phyloP scores from a whole-genome alignment of 345 rosid species.

The Kernera saxatilis region DNA sequence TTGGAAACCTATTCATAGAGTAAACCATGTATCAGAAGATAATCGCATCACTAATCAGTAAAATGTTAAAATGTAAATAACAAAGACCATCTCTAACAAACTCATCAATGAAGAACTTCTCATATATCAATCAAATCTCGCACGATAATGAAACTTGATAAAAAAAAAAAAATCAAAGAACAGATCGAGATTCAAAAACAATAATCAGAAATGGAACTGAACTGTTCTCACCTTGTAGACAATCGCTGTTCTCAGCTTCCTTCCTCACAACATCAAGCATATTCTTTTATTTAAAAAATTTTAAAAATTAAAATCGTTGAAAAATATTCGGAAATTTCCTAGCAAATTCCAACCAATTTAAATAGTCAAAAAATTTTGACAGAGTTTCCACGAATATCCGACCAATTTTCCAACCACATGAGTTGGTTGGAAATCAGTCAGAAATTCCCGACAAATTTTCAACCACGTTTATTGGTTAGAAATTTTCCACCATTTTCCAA shows the following conservation, averaged over 20 bases:
- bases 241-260: slow-evolving; percentile 32
- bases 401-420: too few relatives aligned
- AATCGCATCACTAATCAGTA: background rate
- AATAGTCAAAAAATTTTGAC: too few relatives aligned
- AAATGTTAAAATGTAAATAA: background rate
- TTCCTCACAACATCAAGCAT: slow-evolving; percentile 32
- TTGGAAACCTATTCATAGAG: slow-evolving; percentile 29
- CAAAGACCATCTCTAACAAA: background rate
- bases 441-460: too few relatives aligned
- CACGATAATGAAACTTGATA: background rate
- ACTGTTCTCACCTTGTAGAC: slow-evolving; percentile 20
- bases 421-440: too few relatives aligned
- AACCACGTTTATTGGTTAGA: too few relatives aligned
- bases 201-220: background rate
- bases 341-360: too few relatives aligned
- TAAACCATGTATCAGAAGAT: background rate
- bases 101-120: background rate
- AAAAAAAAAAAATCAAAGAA: background rate
- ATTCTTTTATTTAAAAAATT: too few relatives aligned
- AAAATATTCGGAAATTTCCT: too few relatives aligned
- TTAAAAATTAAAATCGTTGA: too few relatives aligned
- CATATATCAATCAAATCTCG: background rate
- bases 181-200: slow-evolving; percentile 7
- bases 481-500: too few relatives aligned
- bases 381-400: too few relatives aligned